These are phyloP conservation scores for Hemileccinum rubropunctum DNA, from an alignment of 768 basidiomycete species.

Conservation along the genomic window DNA sequence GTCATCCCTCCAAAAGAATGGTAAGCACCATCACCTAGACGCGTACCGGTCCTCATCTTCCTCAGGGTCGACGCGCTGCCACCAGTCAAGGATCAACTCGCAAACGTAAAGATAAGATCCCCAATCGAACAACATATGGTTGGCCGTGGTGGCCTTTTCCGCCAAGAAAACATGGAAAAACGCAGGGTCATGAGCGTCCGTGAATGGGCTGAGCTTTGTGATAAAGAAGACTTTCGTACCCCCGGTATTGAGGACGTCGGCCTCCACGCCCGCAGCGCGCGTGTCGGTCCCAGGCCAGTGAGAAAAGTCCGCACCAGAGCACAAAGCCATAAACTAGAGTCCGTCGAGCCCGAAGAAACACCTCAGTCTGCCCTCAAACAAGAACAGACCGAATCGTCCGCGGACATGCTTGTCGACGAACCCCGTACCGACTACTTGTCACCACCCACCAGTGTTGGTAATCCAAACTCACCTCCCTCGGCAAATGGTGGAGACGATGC, in stretches of 20 bases:
- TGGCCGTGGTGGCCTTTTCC: constrained; percentile 82
- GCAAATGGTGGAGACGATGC: constrained; percentile 10
- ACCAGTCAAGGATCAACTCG: constrained; percentile 65
- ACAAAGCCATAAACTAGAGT: constrained; percentile 36
- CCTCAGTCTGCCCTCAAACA: constrained; percentile 39
- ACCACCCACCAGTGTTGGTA: constrained; percentile 26
- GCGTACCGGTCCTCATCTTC: constrained; percentile 16
- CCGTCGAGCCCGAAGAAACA: constrained; percentile 42
- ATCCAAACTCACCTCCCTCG: constrained; percentile 4
- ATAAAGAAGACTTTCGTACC: constrained; percentile 66
- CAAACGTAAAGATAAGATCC: constrained; percentile 71
- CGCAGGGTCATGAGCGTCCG: constrained; percentile 78
- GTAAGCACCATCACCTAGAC: constrained; percentile 44
- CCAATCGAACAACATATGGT: constrained; percentile 95
- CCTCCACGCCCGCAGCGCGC: constrained; percentile 42
- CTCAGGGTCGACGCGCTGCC: constrained; percentile 72
- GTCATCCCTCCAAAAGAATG: constrained; percentile 95
- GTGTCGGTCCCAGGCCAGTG: constrained; percentile 33
- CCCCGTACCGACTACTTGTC: constrained; percentile 21
- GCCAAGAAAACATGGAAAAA: constrained; percentile 90
- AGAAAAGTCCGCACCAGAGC: constrained; percentile 45
- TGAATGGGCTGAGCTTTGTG: constrained; percentile 82
- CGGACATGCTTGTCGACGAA: constrained; percentile 2
- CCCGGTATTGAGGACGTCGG: constrained; percentile 73
- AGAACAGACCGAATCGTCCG: constrained; percentile 33